phyloP scores from a whole-genome alignment of 306 rosid species.

The Acacia melanoxylon region DNA sequence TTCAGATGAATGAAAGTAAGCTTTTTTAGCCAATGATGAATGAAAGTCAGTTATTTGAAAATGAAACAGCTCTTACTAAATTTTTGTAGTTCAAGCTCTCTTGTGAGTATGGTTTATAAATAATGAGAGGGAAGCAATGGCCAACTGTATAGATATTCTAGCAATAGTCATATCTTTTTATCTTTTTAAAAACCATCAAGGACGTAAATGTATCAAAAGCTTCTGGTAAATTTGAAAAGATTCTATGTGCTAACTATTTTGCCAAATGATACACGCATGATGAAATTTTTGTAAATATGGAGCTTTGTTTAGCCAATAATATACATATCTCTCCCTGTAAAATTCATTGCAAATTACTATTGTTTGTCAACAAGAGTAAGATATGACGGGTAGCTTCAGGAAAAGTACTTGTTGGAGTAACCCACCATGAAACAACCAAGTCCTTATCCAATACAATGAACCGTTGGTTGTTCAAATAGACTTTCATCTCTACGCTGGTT shows the following conservation, averaged over 20 bases:
- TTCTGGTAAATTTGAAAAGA: neutral
- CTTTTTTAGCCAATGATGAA: too few relatives aligned
- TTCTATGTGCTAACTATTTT: neutral
- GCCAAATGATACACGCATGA: neutral
- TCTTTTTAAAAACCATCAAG: neutral
- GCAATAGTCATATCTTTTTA: neutral
- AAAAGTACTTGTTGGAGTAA: too few relatives aligned
- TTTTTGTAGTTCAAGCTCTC: too few relatives aligned
- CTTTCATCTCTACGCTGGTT: too few relatives aligned
- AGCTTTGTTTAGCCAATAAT: neutral
- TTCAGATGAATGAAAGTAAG: neutral
- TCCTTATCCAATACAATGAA: slow-evolving; percentile 79
- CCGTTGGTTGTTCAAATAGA: too few relatives aligned
- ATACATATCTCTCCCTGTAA: neutral
- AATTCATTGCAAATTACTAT: too few relatives aligned
- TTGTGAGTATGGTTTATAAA: too few relatives aligned
- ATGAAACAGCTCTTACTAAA: neutral
- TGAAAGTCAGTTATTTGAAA: neutral
- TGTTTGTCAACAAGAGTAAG: too few relatives aligned
- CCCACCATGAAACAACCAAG: slow-evolving; percentile 22
- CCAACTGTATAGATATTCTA: neutral
- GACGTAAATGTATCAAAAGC: neutral
- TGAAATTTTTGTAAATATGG: neutral
- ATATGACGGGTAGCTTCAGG: too few relatives aligned
- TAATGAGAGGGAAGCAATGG: too few relatives aligned